Evolutionary conservation across 768 basidiomycete species (phyloP), one percentile per base, ranked within the genome.

Genomic region (Mycena metata): DNA sequence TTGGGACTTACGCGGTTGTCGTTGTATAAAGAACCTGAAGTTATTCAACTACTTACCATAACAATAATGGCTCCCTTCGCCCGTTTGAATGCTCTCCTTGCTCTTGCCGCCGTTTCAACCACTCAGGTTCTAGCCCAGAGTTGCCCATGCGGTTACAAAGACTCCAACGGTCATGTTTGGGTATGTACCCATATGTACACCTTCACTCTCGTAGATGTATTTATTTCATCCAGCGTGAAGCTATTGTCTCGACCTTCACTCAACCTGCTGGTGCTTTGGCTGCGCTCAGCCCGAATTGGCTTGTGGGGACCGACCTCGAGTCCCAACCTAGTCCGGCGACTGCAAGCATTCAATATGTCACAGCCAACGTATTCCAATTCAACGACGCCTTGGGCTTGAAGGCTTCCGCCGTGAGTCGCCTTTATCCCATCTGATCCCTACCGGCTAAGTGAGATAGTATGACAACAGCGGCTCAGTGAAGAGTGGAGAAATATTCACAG

Each of bases 61-160:
- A 39, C 39, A 39, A 9, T 19, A 30, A 68, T 68, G 67, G 2
- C 60, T 43, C 50, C 55, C 8, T 49, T 58, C 49, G 21, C 33
- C 35, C 60, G 26, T 26, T 30, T 67, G 23, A 62, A 23, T 17
- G 35, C 55, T 41, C 36, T 64, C 24, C 11, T 63, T 46, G 33
- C 41, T 19, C 57, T 63, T 36, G 16, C 52, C 5, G 15, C 50
- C 17, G 13, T 49, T 11, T 65, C 46, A 8, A 23, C 42, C 2
- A 46, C 39, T 13, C 67, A 58, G 21, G 66, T 59, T 15, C 35
- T 57, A 5, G 69, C 69, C 24, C 59, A 67, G 42, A 66, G 47
- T 19, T 72, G 72, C 21, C 39, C 66, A 16, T 72, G 71, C 19
- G 71, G 71, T 26, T 72, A 72, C 42, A 50, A 63, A 26, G 71